Conservation (phyloP, 192 early-diverging fungal species). For the Umbelopsis ramanniana region DNA sequence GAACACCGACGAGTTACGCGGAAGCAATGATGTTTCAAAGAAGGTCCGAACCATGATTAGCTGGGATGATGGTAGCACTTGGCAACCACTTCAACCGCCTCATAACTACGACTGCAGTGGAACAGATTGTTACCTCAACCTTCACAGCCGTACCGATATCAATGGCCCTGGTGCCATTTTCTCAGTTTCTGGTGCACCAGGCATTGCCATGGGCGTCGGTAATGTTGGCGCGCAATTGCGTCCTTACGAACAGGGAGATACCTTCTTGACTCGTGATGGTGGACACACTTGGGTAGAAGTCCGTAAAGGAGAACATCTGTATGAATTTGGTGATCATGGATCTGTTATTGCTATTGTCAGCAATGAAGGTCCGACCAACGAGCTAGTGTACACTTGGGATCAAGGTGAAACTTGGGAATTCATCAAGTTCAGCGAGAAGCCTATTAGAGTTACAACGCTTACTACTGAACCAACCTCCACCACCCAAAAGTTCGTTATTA, state of each 20-base stretch:
- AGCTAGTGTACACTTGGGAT: slow-evolving; percentile 75
- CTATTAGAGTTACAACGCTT: slow-evolving; percentile 65
- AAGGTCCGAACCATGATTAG: slow-evolving; percentile 76
- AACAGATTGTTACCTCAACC: slow-evolving; percentile 72
- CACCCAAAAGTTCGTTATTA: slow-evolving; percentile 75
- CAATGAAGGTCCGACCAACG: slow-evolving; percentile 71
- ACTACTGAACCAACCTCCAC: slow-evolving; percentile 67
- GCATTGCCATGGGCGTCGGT: slow-evolving; percentile 89
- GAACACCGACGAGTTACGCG: slow-evolving; percentile 69
- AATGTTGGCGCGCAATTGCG: slow-evolving; percentile 75
- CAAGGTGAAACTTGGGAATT: slow-evolving; percentile 77
- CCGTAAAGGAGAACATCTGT: slow-evolving; percentile 63
- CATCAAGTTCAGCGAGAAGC: slow-evolving; percentile 59
- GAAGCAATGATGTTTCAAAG: slow-evolving; percentile 59
- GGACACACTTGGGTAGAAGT: slow-evolving; percentile 85
- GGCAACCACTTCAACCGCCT: slow-evolving; percentile 67
- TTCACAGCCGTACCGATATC: slow-evolving; percentile 78
- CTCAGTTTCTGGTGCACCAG: slow-evolving; percentile 72
- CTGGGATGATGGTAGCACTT: slow-evolving; percentile 86
- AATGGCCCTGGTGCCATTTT: slow-evolving; percentile 65
- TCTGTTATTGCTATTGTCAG: slow-evolving; percentile 76
- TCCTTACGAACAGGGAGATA: slow-evolving; percentile 65
- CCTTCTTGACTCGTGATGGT: slow-evolving; percentile 84
- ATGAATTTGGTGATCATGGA: slow-evolving; percentile 95
- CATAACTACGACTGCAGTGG: slow-evolving; percentile 24